phyloP scores from a whole-genome alignment of 768 basidiomycete species.

The Bullera alba region DNA sequence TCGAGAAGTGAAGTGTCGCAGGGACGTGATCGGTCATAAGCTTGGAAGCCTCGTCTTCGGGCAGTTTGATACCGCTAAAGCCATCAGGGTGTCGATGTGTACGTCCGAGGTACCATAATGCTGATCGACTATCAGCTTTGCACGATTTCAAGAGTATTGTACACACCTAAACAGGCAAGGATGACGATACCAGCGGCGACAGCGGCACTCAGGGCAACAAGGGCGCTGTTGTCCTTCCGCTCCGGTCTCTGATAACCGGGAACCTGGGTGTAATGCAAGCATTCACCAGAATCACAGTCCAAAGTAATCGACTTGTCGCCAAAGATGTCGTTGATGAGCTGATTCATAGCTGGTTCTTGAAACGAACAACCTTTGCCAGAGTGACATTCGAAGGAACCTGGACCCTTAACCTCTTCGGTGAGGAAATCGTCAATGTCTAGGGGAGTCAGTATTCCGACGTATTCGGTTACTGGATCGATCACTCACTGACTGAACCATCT shows the following conservation, averaged over 20 bases:
- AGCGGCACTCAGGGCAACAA: conserved; percentile 78
- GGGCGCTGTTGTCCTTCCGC: conserved; percentile 72
- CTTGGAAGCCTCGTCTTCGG: conserved; percentile 70
- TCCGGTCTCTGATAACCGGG: conserved; percentile 85
- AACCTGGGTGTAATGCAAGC: conserved; percentile 84
- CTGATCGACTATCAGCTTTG: conserved; percentile 41
- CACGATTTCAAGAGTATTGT: neutral
- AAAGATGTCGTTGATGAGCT: conserved; percentile 85
- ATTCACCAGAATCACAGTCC: conserved; percentile 82
- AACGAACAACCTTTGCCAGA: conserved; percentile 72
- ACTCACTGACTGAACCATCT: conserved; percentile 80
- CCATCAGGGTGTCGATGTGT: conserved; percentile 57
- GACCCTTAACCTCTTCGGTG: conserved; percentile 79
- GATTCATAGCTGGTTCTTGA: conserved; percentile 94
- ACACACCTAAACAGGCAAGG: conserved; percentile 57
- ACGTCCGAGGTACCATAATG: conserved; percentile 87
- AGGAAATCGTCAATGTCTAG: conserved; percentile 91
- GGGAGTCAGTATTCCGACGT: neutral
- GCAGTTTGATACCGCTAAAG: conserved; percentile 50
- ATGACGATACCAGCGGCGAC: conserved; percentile 70
- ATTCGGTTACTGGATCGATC: neutral
- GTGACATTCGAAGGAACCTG: conserved; percentile 74
- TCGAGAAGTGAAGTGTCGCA: conserved; percentile 82
- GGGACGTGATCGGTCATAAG: conserved; percentile 93
- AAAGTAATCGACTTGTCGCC: conserved; percentile 86